Base-by-base conservation (phyloP, 116 monocot species). In the Zostera marina region DNA sequence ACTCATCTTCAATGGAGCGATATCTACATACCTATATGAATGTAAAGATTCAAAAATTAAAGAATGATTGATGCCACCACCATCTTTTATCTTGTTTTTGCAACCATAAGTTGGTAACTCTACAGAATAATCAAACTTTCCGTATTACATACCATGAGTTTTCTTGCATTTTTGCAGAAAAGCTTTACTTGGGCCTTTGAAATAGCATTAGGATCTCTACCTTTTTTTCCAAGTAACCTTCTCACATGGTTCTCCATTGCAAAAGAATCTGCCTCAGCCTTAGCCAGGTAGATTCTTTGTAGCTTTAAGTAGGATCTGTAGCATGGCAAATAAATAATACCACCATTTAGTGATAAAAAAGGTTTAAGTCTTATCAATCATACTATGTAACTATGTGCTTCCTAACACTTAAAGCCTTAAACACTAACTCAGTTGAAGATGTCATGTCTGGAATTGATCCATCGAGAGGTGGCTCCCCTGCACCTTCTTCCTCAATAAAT, bases 391-490 rank as follows among this genome's bases (percentile, higher is more conserved):
- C 5, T 43, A 41, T 43, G 5, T 14, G 63, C 15, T 22, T 72
- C 54, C 16, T 4, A 59, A 73, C 45, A 32, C 4, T 32, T 32
- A 32, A 32, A 26, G n/a, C n/a, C n/a, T n/a, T n/a, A 61, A 68
- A 16, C 42, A 79, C 92, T 65, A 11, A 94, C 96, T 96, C 96
- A 11, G 96, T 96, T 66, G 66, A 80, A 56, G 96, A 96, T 59
- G 96, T 96, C 96, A 96, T 96, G 72, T 96, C 96, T 63, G 96
- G 96, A 66, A 96, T 85, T 56, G 89, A 89, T 60, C 96, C 96
- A 53, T 96, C 96, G 58, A 96, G 88, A 71, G 96, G 96, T 67
- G 85, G 80, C 55, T 96, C 96, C 56, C 96, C 89, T 58, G 61
- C 61, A 67, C 89, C 89, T 72, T 89, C 89, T 61, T 80, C 85